Percentiles rank a stretch among this genome's conserved stretches.
phyloP scores from a whole-genome alignment of 169 alveolate species.

The Theileria parva region DNA sequence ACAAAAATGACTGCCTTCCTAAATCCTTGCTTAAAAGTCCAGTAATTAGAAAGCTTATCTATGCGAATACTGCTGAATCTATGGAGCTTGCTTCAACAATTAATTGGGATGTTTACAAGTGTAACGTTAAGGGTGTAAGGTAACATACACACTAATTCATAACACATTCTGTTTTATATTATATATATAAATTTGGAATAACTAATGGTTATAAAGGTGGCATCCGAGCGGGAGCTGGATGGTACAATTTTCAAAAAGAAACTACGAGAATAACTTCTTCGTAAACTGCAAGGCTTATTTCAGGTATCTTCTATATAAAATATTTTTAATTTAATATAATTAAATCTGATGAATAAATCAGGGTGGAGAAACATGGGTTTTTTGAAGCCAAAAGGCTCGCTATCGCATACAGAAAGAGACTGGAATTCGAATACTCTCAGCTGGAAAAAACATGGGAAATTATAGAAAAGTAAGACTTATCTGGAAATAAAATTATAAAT shows the following conservation, averaged over 20 bases:
- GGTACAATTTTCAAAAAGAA: slow-evolving; percentile 81
- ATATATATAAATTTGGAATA: not conserved
- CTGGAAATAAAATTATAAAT: not conserved
- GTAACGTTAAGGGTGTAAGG: slow-evolving; percentile 82
- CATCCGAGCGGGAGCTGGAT: slow-evolving; percentile 89
- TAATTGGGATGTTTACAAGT: slow-evolving; percentile 82
- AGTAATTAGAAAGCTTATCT: slow-evolving; percentile 76
- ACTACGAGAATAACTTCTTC: slow-evolving; percentile 82
- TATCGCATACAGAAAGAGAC: slow-evolving; percentile 78
- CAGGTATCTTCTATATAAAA: slow-evolving; percentile 46
- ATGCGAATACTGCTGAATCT: slow-evolving; percentile 77
- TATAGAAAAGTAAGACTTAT: slow-evolving; percentile 43
- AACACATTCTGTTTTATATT: slow-evolving; percentile 7
- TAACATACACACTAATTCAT: not conserved
- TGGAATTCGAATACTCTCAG: slow-evolving; percentile 80
- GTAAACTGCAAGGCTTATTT: slow-evolving; percentile 80
- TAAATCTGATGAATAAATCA: not conserved
- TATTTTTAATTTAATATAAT: not conserved
- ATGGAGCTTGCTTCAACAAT: slow-evolving; percentile 73
- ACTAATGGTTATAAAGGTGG: slow-evolving; percentile 68
- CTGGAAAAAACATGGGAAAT: slow-evolving; percentile 79
- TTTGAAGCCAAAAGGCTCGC: slow-evolving; percentile 80
- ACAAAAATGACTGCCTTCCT: slow-evolving; percentile 71
- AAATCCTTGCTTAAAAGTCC: slow-evolving; percentile 78
- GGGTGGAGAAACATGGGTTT: slow-evolving; percentile 78